These are phyloP conservation scores for Collybiopsis confluens DNA, from an alignment of 768 basidiomycete genomes.

Conservation along the genomic window DNA sequence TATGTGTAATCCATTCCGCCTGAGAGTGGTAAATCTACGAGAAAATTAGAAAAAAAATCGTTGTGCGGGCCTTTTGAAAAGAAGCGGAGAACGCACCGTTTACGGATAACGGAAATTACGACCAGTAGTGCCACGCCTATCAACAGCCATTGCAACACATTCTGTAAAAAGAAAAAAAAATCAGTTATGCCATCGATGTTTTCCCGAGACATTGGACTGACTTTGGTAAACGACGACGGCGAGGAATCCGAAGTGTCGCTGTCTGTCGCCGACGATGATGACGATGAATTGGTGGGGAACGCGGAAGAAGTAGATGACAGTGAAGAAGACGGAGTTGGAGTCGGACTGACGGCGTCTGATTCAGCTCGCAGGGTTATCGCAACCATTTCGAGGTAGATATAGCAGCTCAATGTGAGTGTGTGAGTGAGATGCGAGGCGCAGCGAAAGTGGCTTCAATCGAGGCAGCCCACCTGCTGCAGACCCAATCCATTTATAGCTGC, in stretches of 20 bases:
- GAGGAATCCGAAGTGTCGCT: background rate
- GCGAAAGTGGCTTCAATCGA: background rate
- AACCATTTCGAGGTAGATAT: background rate
- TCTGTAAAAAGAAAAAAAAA: background rate
- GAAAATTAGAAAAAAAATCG: too few relatives aligned
- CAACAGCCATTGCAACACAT: slow-evolving; percentile 4
- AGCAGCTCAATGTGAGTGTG: background rate
- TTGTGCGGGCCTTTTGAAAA: background rate
- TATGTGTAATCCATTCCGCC: background rate
- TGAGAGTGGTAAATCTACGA: background rate
- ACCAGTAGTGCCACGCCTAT: background rate
- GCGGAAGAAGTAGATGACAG: background rate
- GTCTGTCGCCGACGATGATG: background rate
- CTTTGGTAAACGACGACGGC: background rate
- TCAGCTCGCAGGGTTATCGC: background rate
- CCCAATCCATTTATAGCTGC: background rate
- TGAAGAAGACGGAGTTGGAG: background rate
- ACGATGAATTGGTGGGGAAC: background rate
- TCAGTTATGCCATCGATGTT: too few relatives aligned
- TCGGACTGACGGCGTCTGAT: background rate
- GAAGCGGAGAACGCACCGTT: background rate
- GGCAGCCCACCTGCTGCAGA: background rate
- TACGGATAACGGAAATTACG: background rate
- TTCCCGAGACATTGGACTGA: too few relatives aligned
- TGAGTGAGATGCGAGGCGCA: background rate